A percentile compares a stretch with the other conserved stretches of the same genome.
These are phyloP conservation scores for Sporobolomyces roseus DNA, from an alignment of 768 basidiomycete genomes.

Conservation along the genomic window DNA sequence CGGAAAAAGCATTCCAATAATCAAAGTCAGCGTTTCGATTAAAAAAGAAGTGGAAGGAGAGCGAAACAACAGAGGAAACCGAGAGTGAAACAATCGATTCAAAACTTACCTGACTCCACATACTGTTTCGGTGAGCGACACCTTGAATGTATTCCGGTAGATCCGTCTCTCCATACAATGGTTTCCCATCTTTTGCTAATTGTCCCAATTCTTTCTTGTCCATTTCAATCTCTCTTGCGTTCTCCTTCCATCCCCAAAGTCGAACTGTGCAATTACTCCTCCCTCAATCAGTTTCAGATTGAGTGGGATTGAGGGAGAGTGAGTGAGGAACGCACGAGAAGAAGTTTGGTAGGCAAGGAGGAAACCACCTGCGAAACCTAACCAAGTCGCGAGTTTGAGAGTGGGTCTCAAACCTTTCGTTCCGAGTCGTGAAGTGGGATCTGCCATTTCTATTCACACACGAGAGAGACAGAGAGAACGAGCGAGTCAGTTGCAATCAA, in stretches of 20 bases:
- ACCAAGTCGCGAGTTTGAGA: slow-evolving; percentile 55
- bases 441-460: slow-evolving; percentile 47
- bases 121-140: slow-evolving; percentile 80
- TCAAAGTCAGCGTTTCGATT: too few species aligned
- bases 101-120: slow-evolving; percentile 66
- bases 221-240: slow-evolving; percentile 66
- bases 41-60: not conserved
- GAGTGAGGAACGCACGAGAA: slow-evolving; percentile 59
- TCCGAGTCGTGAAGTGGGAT: slow-evolving; percentile 50
- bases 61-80: not conserved
- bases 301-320: not conserved
- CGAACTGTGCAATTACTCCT: slow-evolving; percentile 56
- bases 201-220: slow-evolving; percentile 75
- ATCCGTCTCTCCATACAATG: slow-evolving; percentile 76
- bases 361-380: slow-evolving; percentile 89
- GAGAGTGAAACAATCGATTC: not conserved
- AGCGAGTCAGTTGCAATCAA: slow-evolving; percentile 46
- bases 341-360: slow-evolving; percentile 86
- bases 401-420: slow-evolving; percentile 49
- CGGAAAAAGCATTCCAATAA: too few species aligned
- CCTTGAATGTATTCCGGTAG: slow-evolving; percentile 82
- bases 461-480: slow-evolving; percentile 42
- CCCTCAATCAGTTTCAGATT: not conserved
- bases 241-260: slow-evolving; percentile 95
- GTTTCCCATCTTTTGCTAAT: slow-evolving; percentile 69